Percentiles rank a stretch among this genome's conserved stretches.
These are phyloP conservation scores for Borovskyia barvae DNA, from an alignment of 208 protist species.

Conservation along the genomic window DNA sequence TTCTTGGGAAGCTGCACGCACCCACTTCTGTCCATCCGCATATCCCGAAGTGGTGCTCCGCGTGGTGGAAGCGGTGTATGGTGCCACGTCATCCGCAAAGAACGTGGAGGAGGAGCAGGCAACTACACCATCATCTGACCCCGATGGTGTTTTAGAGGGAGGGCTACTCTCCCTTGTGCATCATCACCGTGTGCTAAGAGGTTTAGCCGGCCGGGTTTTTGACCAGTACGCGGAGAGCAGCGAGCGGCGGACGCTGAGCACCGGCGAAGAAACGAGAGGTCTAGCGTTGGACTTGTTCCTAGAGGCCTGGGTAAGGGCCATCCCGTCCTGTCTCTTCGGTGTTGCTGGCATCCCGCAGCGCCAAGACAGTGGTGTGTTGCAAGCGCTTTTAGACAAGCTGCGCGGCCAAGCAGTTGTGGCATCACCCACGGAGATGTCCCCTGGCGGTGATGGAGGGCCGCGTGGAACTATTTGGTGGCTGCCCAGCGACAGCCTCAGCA, in stretches of 20 bases:
- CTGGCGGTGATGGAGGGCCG: background rate
- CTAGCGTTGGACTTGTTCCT: constrained; percentile 42
- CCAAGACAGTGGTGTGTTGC: background rate
- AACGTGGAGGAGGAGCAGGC: constrained; percentile 42
- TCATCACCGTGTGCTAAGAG: constrained; percentile 27
- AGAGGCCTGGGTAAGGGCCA: constrained; percentile 25
- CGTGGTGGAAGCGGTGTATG: constrained; percentile 47
- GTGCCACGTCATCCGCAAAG: background rate
- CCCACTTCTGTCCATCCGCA: constrained; percentile 47
- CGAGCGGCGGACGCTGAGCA: constrained; percentile 1
- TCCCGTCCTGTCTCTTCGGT: constrained; percentile 35
- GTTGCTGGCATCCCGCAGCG: constrained; percentile 15
- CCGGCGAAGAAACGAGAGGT: constrained; percentile 6
- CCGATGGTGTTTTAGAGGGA: background rate
- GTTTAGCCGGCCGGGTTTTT: constrained; percentile 48
- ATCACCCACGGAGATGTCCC: no score
- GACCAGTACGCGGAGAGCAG: constrained; percentile 12
- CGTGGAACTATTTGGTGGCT: constrained; percentile 35
- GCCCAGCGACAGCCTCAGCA: constrained; percentile 37
- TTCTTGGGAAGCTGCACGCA: constrained; percentile 29
- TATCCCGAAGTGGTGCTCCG: constrained; percentile 57
- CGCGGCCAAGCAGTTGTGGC: constrained; percentile 33
- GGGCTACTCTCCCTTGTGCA: constrained; percentile 18
- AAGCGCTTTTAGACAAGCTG: constrained; percentile 30
- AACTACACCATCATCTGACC: background rate